These are phyloP conservation scores for Teratosphaeria zuluensis DNA, from an alignment of 2,329 filamentous ascomycete species.

Conservation along the genomic window DNA sequence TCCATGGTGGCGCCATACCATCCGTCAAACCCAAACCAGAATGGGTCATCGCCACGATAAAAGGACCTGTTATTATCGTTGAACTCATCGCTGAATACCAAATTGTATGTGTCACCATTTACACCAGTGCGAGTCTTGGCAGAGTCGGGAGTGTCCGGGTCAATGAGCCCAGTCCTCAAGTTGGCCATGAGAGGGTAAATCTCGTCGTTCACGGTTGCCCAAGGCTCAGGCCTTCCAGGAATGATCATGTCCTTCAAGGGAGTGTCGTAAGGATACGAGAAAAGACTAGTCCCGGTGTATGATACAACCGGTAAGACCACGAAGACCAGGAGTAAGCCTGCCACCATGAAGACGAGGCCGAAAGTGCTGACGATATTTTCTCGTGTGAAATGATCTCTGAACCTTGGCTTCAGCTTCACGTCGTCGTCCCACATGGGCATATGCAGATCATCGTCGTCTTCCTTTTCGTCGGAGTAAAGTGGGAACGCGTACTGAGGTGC, in stretches of 20 bases:
- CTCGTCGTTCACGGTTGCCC: conserved; percentile 41
- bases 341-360: conserved; percentile 36
- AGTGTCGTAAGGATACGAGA: conserved; percentile 31
- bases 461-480: conserved; percentile 40
- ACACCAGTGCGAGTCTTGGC: conserved; percentile 38
- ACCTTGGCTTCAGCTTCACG: conserved; percentile 31
- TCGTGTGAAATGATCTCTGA: conserved; percentile 36
- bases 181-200: conserved; percentile 40
- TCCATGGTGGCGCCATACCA: conserved; percentile 47
- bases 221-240: conserved; percentile 22
- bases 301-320: conserved; percentile 43
- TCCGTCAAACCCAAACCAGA: conserved; percentile 43
- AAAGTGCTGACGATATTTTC: conserved; percentile 35
- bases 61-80: conserved; percentile 44
- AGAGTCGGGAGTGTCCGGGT: conserved; percentile 41
- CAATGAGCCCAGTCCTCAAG: conserved; percentile 40
- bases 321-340: conserved; percentile 42
- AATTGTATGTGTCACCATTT: conserved; percentile 35
- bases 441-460: conserved; percentile 46
- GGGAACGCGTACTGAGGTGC: conserved; percentile 36
- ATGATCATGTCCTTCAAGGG: conserved; percentile 31
- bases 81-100: conserved; percentile 51
- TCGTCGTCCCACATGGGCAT: conserved; percentile 44
- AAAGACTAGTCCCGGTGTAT: conserved; percentile 31
- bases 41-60: conserved; percentile 49